Evolutionary conservation across 164 flowering plant species (phyloP).

Genomic region (Vitis riparia): DNA sequence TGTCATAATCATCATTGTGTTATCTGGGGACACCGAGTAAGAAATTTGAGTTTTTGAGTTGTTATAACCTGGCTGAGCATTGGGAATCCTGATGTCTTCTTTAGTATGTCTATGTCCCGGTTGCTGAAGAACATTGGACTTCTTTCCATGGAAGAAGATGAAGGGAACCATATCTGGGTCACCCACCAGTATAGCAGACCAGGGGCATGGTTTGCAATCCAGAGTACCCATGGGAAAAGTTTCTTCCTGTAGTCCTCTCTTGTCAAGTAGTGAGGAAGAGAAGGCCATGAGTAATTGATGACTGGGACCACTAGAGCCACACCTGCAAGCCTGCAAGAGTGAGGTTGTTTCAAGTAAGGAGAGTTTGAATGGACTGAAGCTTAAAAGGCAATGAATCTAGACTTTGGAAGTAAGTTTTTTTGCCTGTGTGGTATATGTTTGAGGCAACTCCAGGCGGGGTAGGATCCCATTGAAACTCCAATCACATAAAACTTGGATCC

Average conservation of each 20-base stretch:
- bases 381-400: background rate
- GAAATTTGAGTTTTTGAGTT: background rate
- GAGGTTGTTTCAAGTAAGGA: constrained; percentile 1
- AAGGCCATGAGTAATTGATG: constrained; percentile 44
- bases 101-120: constrained; percentile 32
- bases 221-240: constrained; percentile 23
- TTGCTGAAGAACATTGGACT: constrained; percentile 34
- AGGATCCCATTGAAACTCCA: constrained; percentile 64
- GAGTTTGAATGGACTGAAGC: background rate
- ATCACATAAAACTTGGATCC: constrained; percentile 57
- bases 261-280: constrained; percentile 30
- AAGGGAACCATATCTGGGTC: constrained; percentile 40
- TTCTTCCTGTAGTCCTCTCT: constrained; percentile 31
- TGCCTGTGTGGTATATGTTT: constrained; percentile 59
- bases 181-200: constrained; percentile 51
- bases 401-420: constrained; percentile 3
- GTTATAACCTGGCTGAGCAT: constrained; percentile 38
- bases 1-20: background rate
- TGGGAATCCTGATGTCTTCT: constrained; percentile 35
- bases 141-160: constrained; percentile 28
- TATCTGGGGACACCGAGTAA: background rate
- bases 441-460: constrained; percentile 62
- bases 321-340: constrained; percentile 36
- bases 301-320: constrained; percentile 36
- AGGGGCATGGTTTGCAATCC: constrained; percentile 38